Evolutionary conservation across 495 filamentous ascomycete species (phyloP).

Genomic region (Penicillium daleae): DNA sequence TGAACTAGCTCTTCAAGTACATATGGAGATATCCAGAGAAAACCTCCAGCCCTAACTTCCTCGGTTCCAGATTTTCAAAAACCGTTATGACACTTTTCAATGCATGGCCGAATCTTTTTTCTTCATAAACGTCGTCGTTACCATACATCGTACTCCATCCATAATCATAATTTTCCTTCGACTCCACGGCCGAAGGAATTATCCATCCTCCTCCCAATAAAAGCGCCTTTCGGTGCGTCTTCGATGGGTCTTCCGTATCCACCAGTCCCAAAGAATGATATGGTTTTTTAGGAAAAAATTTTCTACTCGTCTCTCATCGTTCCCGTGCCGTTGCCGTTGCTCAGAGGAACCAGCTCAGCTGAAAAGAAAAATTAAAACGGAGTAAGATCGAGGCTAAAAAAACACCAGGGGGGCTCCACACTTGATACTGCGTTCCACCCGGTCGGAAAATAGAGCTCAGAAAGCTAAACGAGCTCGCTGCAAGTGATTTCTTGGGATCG

Average conservation of each 20-base stretch:
- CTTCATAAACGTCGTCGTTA: background rate
- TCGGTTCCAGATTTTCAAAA: conserved; percentile 3
- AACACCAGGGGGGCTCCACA: conserved; percentile 7
- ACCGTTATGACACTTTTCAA: background rate
- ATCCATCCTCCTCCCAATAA: conserved; percentile 6
- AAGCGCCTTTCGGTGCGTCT: conserved; percentile 21
- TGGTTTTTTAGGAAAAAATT: conserved; percentile 4
- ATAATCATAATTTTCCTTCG: conserved; percentile 8
- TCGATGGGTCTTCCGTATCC: conserved; percentile 33
- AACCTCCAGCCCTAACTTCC: background rate
- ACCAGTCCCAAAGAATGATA: conserved; percentile 16
- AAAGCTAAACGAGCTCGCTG: conserved; percentile 26
- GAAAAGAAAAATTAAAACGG: conserved; percentile 23
- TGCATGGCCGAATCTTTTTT: background rate
- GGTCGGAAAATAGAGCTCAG: conserved; percentile 41
- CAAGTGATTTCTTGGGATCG: conserved; percentile 30
- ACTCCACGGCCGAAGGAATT: conserved; percentile 7
- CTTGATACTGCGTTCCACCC: conserved; percentile 34
- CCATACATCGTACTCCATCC: background rate
- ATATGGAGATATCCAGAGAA: conserved; percentile 16
- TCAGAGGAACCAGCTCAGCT: conserved; percentile 20
- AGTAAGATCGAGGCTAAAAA: conserved; percentile 44
- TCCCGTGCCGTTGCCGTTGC: conserved; percentile 29
- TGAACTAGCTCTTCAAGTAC: background rate
- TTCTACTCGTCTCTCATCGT: conserved; percentile 10